Evolutionary conservation across 2,329 filamentous ascomycete genomes (phyloP).

Genomic region (Apiospora pterosperma): DNA sequence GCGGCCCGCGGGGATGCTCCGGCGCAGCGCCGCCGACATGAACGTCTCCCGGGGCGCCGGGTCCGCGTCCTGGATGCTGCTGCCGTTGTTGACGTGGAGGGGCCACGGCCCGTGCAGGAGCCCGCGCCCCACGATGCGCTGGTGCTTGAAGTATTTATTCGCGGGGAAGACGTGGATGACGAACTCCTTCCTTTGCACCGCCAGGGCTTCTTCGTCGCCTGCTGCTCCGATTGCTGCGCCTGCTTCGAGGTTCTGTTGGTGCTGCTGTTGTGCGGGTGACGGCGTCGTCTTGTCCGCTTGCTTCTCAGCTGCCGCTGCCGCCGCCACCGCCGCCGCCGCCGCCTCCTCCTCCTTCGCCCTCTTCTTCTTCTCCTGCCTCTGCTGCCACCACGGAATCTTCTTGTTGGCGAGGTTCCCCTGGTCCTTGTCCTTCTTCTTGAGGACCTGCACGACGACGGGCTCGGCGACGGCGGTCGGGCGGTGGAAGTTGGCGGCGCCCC

Average conservation of each 20-base stretch:
- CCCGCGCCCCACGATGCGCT: constrained; percentile 17
- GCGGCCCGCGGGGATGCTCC: constrained; percentile 19
- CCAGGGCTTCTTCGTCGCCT: background rate
- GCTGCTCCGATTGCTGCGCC: background rate
- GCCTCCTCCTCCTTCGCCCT: background rate
- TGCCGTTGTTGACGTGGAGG: constrained; percentile 1
- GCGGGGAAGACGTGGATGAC: constrained; percentile 26
- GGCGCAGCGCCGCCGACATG: constrained; percentile 21
- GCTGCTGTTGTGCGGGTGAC: background rate
- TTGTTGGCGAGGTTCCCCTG: background rate
- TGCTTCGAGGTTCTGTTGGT: background rate
- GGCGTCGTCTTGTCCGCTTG: background rate
- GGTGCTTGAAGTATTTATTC: constrained; percentile 23
- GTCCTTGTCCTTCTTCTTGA: background rate
- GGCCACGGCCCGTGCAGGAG: constrained; percentile 28
- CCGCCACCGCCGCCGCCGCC: too few species aligned
- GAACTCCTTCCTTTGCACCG: constrained; percentile 17
- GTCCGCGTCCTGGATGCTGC: background rate
- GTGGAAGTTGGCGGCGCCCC: constrained; percentile 19
- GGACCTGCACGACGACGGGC: constrained; percentile 17
- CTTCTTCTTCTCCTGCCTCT: background rate
- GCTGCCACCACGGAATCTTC: background rate
- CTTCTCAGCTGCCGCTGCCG: background rate
- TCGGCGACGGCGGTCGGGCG: too few species aligned
- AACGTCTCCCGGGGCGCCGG: constrained; percentile 17